Base-by-base conservation (phyloP, 768 basidiomycete species). In the Coprinopsis marcescibilis region DNA sequence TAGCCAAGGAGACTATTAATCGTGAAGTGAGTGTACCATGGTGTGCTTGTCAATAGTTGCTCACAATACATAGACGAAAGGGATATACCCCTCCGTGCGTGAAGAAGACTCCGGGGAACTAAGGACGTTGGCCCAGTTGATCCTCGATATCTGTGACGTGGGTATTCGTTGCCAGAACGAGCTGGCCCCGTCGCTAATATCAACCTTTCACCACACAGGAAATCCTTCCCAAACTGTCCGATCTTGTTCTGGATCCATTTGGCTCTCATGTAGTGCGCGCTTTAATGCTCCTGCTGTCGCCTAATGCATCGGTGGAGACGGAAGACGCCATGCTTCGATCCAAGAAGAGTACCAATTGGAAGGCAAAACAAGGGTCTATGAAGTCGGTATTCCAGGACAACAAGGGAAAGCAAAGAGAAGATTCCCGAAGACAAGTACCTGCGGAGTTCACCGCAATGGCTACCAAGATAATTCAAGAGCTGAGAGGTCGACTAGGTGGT, bases 231-330 rank as follows among this genome's bases (percentile, higher is more conserved):
- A 62, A 65, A 3, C 68, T 94, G 26, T 63, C 80, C 0, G 67
- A 72, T 6, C 76, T 94, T 35, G 66, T 95, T 32, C 81, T 84
- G 69, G 83, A 95, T 56, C 83, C 86, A 25, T 95, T 92, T 57
- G 92, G 86, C 27, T 94, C 95, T 0, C 95, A 97, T 55, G 89
- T 93, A 34, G 53, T 95, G 37, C 84, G 94, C 29, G 80, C 85
- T 19, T 65, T 97, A 2, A 75, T 97, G 12, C 59, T 85, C 3
- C 71, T 96, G 34, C 70, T 96, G n/a, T 81, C 79, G 12, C 87
- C 89, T 0, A 65, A 70, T 23, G 57, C 78, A 3, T 52, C 67
- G 12, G 64, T 65, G 3, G 71, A 72, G 13, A n/a, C n/a, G n/a
- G 55, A 64, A 19, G 54, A 55, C 53, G 64, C 12, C 65, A 67